Evolutionary conservation across 371 early-diverging fungal genomes (phyloP), one percentile per base, ranked within the genome.

Genomic region (Mortierella sp.): DNA sequence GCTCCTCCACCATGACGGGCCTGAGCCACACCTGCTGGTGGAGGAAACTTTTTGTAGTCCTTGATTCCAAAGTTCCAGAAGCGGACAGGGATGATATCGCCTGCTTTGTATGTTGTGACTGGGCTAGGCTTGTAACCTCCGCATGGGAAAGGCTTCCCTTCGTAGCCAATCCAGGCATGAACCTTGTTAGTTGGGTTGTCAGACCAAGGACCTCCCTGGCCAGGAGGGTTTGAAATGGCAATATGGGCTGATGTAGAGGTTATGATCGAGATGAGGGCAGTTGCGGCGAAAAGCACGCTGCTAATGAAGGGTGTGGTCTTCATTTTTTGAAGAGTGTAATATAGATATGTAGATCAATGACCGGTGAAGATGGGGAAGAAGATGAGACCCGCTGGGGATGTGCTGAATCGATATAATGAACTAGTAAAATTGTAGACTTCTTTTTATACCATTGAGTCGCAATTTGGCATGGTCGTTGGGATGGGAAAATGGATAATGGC

Each of bases 1-100:
- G 90, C 88, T 21, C 94, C 93, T 61, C 93, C 93, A 40, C 86
- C 85, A 57, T 89, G 90, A 19, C 81, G 81, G 15, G 66, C 64
- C 38, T 68, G 50, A 9, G 36, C 40, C 11, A 72, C 7, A 1
- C 76, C 75, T 3, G 32, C 5, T 24, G 21, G 59, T 28, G 75
- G 69, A 5, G 77, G 79, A 55, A 75, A 72, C 38, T 53, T 50
- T 19, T 63, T 65, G 40, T 58, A 69, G 58, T 67, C 50, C 21
- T 40, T 48, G 32, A 74, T 38, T 4, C 58, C 77, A 64, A 72
- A 74, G 22, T 69, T 78, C 65, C 76, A 80, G 72, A 80, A 83
- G 11, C 74, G 74, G 40, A 84, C 84, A 5, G 59, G 41, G 38
- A 84, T 48, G n/a, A 62, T 43, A 22, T 82, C 57, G 2, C 86